phyloP scores from a whole-genome alignment of 306 rosid species.

The Cucurbita moschata region DNA sequence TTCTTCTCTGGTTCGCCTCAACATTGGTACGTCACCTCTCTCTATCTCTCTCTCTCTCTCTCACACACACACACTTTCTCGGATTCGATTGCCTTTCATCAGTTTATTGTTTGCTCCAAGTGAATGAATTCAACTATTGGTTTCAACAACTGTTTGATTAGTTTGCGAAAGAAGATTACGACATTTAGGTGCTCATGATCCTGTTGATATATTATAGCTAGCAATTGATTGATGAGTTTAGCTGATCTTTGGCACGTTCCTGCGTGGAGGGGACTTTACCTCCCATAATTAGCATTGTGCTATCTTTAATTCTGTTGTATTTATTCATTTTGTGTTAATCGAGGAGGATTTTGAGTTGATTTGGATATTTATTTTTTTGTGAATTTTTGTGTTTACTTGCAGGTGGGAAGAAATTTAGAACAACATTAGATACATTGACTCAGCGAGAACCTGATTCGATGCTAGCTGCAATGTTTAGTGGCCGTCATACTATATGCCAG shows the following conservation, averaged over 20 bases:
- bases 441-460: conserved; percentile 82
- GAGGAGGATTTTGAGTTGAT: background rate
- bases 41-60: background rate
- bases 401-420: conserved; percentile 84
- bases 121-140: background rate
- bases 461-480: conserved; percentile 96
- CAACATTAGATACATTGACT: conserved; percentile 63
- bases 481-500: conserved; percentile 58
- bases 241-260: background rate
- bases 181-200: background rate
- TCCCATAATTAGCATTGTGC: background rate
- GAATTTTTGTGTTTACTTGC: background rate
- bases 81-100: background rate
- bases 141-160: conserved; percentile 3
- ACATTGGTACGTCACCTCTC: conserved; percentile 37
- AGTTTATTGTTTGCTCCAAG: background rate
- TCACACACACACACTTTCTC: background rate
- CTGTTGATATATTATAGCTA: background rate
- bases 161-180: background rate
- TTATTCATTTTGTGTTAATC: background rate
- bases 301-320: background rate
- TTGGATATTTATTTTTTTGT: background rate
- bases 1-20: conserved; percentile 51
- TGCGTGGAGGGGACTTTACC: background rate
- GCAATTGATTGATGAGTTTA: background rate